Conservation (phyloP, 176 grass and related monocot species). For the Oryza australiensis region DNA sequence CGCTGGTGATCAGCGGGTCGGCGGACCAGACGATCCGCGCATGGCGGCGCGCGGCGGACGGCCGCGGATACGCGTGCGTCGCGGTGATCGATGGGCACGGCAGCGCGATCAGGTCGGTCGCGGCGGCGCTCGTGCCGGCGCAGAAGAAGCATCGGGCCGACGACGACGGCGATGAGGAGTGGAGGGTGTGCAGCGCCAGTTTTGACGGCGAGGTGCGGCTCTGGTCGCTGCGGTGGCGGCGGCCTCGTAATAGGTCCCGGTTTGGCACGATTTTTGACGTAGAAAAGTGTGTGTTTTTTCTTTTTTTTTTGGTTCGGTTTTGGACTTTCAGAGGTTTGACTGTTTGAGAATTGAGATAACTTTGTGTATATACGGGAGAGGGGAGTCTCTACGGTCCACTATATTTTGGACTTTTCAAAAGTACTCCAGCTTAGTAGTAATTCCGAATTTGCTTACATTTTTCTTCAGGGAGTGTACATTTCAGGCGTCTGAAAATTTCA, state of each 20-base stretch:
- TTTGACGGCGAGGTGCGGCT: constrained; percentile 80
- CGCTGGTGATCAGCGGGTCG: constrained; percentile 74
- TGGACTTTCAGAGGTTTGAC: neutral
- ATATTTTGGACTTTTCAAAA: neutral
- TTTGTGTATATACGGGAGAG: neutral
- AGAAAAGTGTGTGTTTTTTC: neutral
- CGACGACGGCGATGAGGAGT: constrained; percentile 42
- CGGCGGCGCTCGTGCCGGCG: constrained; percentile 16
- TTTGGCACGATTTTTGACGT: constrained; percentile 38
- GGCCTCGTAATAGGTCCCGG: constrained; percentile 22
- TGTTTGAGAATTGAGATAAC: neutral
- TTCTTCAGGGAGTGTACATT: too few relatives aligned
- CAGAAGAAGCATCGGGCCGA: neutral
- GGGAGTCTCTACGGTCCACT: neutral
- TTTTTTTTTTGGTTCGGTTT: neutral
- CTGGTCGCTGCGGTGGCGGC: constrained; percentile 64
- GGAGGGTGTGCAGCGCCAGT: constrained; percentile 68
- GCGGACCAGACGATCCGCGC: constrained; percentile 75
- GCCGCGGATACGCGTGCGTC: constrained; percentile 47
- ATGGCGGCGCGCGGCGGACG: constrained; percentile 59
- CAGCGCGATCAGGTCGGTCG: constrained; percentile 53
- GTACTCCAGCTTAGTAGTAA: neutral
- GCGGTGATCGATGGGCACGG: constrained; percentile 65
- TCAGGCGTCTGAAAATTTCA: too few relatives aligned
- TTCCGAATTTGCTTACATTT: neutral